Conservation (phyloP, 2,329 filamentous ascomycete genomes). For the Lecanicillium sp. region DNA sequence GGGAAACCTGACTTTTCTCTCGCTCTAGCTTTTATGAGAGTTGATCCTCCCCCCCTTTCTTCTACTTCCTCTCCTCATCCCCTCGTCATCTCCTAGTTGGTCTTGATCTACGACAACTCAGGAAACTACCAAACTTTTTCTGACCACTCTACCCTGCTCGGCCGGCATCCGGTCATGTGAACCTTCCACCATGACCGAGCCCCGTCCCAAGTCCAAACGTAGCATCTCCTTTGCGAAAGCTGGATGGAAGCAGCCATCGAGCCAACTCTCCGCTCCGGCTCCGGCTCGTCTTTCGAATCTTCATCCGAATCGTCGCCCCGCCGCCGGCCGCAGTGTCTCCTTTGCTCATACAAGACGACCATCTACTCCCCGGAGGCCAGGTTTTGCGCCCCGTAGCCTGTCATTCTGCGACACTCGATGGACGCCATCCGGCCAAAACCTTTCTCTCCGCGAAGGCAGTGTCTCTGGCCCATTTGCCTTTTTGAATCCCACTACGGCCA, state of each 20-base stretch:
- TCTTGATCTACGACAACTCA: too few species aligned
- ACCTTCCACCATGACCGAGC: neutral
- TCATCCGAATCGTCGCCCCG: too few species aligned
- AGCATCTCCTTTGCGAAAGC: constrained; percentile 6
- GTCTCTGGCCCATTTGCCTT: constrained; percentile 11
- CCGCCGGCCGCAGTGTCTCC: constrained; percentile 6
- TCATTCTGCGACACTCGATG: constrained; percentile 10
- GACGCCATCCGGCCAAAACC: constrained; percentile 8
- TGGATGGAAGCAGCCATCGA: constrained; percentile 1
- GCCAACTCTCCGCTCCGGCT: too few species aligned
- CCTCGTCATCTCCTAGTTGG: too few species aligned
- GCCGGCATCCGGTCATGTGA: too few species aligned
- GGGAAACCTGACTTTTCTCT: too few species aligned
- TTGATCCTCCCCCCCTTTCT: too few species aligned
- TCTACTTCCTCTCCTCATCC: too few species aligned
- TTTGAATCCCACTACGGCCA: constrained; percentile 11
- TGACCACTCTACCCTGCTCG: too few species aligned
- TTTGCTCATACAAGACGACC: constrained; percentile 5
- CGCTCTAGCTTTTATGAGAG: too few species aligned
- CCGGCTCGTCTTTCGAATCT: too few species aligned
- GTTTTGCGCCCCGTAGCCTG: neutral
- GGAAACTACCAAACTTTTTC: too few species aligned
- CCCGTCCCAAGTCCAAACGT: constrained; percentile 7
- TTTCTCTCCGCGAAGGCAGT: constrained; percentile 10
- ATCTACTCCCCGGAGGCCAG: neutral